Base-by-base conservation (phyloP, 1,284 basidiomycete genomes). In the Cryptococcus jaspeensis region DNA sequence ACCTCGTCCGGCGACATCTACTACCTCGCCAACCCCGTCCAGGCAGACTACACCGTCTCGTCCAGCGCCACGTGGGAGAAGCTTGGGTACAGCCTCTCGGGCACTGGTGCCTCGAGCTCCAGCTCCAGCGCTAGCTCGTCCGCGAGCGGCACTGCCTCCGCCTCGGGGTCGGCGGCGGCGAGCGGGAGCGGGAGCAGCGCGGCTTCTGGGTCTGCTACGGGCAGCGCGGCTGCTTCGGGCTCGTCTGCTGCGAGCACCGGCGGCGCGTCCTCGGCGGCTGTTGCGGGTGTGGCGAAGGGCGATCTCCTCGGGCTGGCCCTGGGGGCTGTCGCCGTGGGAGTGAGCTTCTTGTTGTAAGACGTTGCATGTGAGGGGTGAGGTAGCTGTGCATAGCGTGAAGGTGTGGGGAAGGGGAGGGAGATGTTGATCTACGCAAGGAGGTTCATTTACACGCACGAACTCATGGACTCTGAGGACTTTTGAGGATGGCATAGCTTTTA, bases 1-100 rank as follows among this genome's bases (percentile, higher is more conserved):
- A 82, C 85, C 54, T 83, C 84, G 37, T 78, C 81, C 18, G 89
- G 89, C 44, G 77, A 81, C 4, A 63, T 92, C 41, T 84, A 83
- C 49, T 92, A 83, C 80, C 77, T 92, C 40, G 80, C 85, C 1
- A 87, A 85, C 75, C 83, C 77, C 51, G 58, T 76, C 57, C 50
- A 49, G 36, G 28, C 56, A 25, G 65, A 69, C 51, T 81, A 82
- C 62, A 64, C 64, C 18, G 74, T 76, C 41, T 50, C 48, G 12
- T 59, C 64, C 16, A 52, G 62, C 20, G 70, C 74, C 6, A 60
- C 62, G 23, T 79, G 78, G 78, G 54, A 66, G 40, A 76, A 75
- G 65, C 61, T 77, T 60, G 61, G 61, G 48, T 78, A 77, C 62
- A 61, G 70, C 6, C 54, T 75, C 3, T 39, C 60, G 20, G 63